phyloP scores from a whole-genome alignment of 202 grass and related monocot species.

The Schoenoplectus tabernaemontani region DNA sequence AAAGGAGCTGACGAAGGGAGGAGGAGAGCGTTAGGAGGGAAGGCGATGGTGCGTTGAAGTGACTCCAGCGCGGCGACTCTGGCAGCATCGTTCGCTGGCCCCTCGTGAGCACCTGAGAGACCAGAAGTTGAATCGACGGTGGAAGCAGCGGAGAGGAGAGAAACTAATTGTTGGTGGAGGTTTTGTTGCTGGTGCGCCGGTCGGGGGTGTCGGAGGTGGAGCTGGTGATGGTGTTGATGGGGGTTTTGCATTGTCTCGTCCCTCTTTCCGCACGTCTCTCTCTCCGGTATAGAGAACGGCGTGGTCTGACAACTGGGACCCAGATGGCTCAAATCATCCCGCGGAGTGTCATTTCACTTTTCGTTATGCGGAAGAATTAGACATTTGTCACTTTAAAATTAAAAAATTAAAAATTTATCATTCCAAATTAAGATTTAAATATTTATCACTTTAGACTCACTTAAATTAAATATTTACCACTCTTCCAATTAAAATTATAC shows the following conservation, averaged over 20 bases:
- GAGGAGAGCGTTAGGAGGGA: slow-evolving; percentile 63
- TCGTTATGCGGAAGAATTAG: too few species aligned
- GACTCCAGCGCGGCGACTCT: slow-evolving; percentile 59
- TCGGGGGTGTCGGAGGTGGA: slow-evolving; percentile 40
- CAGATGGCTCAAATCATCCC: background rate
- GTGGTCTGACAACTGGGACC: background rate
- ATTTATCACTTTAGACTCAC: too few species aligned
- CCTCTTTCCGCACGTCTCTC: background rate
- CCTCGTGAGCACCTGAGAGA: slow-evolving; percentile 31
- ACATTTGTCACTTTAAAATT: too few species aligned
- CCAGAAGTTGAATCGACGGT: slow-evolving; percentile 28
- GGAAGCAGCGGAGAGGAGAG: slow-evolving; percentile 64
- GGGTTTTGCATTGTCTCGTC: slow-evolving; percentile 63
- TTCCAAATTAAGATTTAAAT: too few species aligned
- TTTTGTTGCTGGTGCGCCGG: slow-evolving; percentile 30
- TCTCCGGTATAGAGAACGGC: background rate
- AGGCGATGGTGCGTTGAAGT: slow-evolving; percentile 74
- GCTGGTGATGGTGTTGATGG: slow-evolving; percentile 43
- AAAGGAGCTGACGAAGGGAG: slow-evolving; percentile 66
- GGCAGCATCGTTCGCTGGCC: slow-evolving; percentile 48
- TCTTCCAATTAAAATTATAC: too few species aligned
- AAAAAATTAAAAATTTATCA: too few species aligned
- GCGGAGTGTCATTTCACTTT: too few species aligned
- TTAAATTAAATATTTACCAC: too few species aligned
- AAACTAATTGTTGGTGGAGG: slow-evolving; percentile 67